Conservation (phyloP, 306 rosid genomes). For the Malus sieversii region DNA sequence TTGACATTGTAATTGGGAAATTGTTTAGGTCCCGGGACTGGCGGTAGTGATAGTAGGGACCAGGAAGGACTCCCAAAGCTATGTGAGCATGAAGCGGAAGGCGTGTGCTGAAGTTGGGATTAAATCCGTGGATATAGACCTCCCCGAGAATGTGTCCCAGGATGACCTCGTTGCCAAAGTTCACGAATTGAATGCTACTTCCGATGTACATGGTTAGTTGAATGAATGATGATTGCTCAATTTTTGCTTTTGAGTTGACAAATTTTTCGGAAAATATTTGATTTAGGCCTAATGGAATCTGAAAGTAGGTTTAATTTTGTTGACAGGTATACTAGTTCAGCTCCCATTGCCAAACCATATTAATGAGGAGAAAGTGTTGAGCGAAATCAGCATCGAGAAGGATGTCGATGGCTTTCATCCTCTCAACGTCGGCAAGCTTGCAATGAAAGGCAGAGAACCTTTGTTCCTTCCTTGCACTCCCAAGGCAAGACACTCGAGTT, state of each 20-base stretch:
- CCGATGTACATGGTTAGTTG: constrained; percentile 70
- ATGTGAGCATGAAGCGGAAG: constrained; percentile 76
- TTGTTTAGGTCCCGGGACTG: constrained; percentile 68
- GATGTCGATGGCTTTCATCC: constrained; percentile 99
- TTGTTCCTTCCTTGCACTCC: constrained; percentile 88
- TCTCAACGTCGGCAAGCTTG: constrained; percentile 84
- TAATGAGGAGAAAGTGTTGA: constrained; percentile 72
- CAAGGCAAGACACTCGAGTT: constrained; percentile 41
- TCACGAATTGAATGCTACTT: constrained; percentile 53
- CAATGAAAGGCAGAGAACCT: constrained; percentile 95
- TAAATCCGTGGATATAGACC: constrained; percentile 66
- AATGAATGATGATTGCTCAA: neutral
- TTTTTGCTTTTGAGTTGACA: neutral
- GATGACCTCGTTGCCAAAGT: constrained; percentile 54
- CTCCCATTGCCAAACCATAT: constrained; percentile 92
- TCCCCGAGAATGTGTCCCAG: constrained; percentile 62
- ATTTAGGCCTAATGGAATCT: neutral
- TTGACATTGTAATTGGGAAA: neutral
- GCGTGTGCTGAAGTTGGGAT: constrained; percentile 88
- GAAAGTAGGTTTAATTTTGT: neutral
- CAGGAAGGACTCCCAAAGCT: constrained; percentile 85
- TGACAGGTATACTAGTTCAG: constrained; percentile 83
- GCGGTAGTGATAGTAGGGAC: constrained; percentile 86
- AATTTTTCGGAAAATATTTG: neutral
- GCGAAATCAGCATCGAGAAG: constrained; percentile 75